Evolutionary conservation across 305 asterid species (phyloP).

Genomic region (Fraxinus sp.): DNA sequence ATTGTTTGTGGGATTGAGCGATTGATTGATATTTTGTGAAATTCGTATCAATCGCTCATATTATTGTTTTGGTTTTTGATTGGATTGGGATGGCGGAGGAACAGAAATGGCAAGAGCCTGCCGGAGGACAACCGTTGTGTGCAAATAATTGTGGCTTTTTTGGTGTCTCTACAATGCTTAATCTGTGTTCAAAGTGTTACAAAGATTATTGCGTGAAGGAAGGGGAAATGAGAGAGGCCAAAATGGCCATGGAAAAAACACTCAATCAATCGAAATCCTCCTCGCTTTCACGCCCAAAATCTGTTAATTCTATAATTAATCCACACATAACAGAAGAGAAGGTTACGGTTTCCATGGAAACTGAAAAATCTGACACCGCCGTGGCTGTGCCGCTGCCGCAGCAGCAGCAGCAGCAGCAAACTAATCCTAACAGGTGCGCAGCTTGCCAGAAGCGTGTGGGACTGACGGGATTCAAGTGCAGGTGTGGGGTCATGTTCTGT

Average conservation of each 20-base stretch:
- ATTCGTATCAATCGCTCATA: conserved; percentile 34
- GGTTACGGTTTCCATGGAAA: background rate
- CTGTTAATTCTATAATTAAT: background rate
- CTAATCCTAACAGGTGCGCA: conserved; percentile 33
- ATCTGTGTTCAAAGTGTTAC: conserved; percentile 54
- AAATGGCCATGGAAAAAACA: conserved; percentile 32
- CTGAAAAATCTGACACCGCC: background rate
- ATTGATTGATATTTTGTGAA: conserved; percentile 18
- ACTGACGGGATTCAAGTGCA: conserved; percentile 37
- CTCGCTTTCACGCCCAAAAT: background rate
- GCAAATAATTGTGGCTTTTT: conserved; percentile 58
- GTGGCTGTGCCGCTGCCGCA: background rate
- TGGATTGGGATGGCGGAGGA: conserved; percentile 46
- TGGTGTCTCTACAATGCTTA: conserved; percentile 42
- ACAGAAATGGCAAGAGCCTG: conserved; percentile 44
- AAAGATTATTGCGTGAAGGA: conserved; percentile 38
- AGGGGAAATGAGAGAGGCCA: conserved; percentile 31
- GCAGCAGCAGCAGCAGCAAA: background rate
- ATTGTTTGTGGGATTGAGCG: conserved; percentile 22
- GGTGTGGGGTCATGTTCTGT: conserved; percentile 29
- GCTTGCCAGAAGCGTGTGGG: conserved; percentile 48
- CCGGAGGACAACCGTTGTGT: conserved; percentile 36
- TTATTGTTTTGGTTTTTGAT: background rate
- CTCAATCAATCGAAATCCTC: conserved; percentile 20
- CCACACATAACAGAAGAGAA: background rate